These are phyloP conservation scores for Brachypodium distachyon DNA, from an alignment of 202 grass and related monocot genomes.

Conservation along the genomic window DNA sequence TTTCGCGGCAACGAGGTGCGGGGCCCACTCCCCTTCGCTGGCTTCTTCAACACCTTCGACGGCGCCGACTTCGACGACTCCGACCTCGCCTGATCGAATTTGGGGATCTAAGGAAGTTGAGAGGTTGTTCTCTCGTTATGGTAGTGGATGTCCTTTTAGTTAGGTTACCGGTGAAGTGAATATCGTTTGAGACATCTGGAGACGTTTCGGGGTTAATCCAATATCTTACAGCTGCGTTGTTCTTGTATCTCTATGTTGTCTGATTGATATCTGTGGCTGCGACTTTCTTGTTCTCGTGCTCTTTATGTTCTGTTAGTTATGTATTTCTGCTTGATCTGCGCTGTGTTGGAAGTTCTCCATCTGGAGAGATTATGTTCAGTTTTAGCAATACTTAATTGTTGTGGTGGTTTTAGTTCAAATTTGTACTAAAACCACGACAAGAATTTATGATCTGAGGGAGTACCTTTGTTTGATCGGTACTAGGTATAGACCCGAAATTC, in stretches of 20 bases:
- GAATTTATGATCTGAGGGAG: too few relatives aligned
- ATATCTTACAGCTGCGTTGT: background rate
- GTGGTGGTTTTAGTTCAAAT: too few relatives aligned
- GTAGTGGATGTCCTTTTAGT: background rate
- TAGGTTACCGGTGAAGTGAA: background rate
- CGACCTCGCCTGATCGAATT: slow-evolving; percentile 30
- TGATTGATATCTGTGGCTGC: background rate
- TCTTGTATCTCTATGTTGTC: background rate
- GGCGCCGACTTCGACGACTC: slow-evolving; percentile 52
- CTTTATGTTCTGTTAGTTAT: background rate
- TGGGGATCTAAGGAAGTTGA: background rate
- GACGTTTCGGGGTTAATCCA: slow-evolving; percentile 5
- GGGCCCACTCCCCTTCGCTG: slow-evolving; percentile 23
- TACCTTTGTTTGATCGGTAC: too few relatives aligned
- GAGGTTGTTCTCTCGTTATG: slow-evolving; percentile 7
- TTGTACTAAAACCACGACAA: too few relatives aligned
- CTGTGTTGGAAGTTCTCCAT: background rate
- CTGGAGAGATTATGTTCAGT: background rate
- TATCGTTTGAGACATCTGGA: background rate
- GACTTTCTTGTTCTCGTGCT: background rate
- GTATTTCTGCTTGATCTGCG: background rate
- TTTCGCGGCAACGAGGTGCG: background rate
- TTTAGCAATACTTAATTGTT: background rate
- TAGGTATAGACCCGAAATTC: too few relatives aligned
- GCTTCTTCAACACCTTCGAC: slow-evolving; percentile 51